A percentile compares a stretch with the other conserved stretches of the same genome.
phyloP scores from a whole-genome alignment of 495 filamentous ascomycete genomes.

The Aspergillus egyptiacus region DNA sequence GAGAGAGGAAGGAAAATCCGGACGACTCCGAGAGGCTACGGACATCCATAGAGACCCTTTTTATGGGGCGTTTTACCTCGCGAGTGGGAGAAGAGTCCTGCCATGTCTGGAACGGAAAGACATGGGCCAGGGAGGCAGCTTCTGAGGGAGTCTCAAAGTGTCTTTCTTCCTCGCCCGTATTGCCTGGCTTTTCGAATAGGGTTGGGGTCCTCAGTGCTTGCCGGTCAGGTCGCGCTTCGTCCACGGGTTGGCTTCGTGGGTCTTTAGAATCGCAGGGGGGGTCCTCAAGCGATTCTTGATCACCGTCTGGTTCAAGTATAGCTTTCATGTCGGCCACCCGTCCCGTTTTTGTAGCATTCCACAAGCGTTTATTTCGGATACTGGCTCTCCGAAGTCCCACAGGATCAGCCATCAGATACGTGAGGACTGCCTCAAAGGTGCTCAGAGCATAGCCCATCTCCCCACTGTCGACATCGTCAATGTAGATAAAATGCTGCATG shows the following conservation, averaged over 20 bases:
- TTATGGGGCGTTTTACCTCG: constrained; percentile 44
- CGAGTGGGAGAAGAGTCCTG: constrained; percentile 37
- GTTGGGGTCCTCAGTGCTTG: constrained; percentile 18
- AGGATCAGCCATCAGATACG: constrained; percentile 81
- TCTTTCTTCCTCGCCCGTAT: constrained; percentile 20
- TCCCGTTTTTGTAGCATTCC: constrained; percentile 76
- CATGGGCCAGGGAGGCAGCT: constrained; percentile 68
- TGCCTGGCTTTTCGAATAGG: constrained; percentile 20
- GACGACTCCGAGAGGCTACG: constrained; percentile 84
- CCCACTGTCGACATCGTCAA: constrained; percentile 93
- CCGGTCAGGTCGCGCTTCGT: constrained; percentile 31
- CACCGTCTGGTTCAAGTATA: constrained; percentile 66
- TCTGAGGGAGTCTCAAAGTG: constrained; percentile 37
- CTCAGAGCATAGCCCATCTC: constrained; percentile 97
- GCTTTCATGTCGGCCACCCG: constrained; percentile 66
- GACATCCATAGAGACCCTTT: constrained; percentile 82
- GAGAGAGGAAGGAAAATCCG: constrained; percentile 67
- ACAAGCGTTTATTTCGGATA: constrained; percentile 75
- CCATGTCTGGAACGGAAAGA: constrained; percentile 79
- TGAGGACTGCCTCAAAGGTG: constrained; percentile 91
- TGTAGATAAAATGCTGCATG: constrained; percentile 94
- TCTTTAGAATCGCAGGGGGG: constrained; percentile 34
- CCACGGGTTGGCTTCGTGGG: constrained; percentile 35
- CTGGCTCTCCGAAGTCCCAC: constrained; percentile 77
- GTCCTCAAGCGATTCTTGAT: constrained; percentile 42